These are phyloP conservation scores for Gnomoniopsis sp. DNA, from an alignment of 2,329 filamentous ascomycete species.

Conservation along the genomic window DNA sequence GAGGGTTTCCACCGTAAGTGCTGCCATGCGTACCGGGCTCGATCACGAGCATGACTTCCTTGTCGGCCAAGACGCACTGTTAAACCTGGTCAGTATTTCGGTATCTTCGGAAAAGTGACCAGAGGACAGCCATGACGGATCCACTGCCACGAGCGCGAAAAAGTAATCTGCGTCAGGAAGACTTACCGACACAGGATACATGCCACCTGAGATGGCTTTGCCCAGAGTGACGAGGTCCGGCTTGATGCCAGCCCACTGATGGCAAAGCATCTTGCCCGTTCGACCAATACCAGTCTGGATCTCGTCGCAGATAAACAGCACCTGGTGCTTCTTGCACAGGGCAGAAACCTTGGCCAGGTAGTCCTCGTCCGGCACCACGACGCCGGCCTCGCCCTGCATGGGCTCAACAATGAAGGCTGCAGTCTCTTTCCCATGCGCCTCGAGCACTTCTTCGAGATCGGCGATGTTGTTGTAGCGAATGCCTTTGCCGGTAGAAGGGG, in stretches of 20 bases:
- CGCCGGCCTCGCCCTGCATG: conserved; percentile 95
- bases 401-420: conserved; percentile 94
- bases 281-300: conserved; percentile 97
- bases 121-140: not conserved
- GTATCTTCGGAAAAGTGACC: not conserved
- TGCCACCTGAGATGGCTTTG: conserved; percentile 96
- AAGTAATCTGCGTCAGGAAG: not conserved
- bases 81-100: not conserved
- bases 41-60: conserved; percentile 91
- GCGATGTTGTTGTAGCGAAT: conserved; percentile 85
- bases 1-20: conserved; percentile 96
- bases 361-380: conserved; percentile 87
- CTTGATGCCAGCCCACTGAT: conserved; percentile 92
- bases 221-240: conserved; percentile 92
- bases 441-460: conserved; percentile 75
- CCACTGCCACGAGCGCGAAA: not conserved
- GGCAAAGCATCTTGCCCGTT: conserved; percentile 90
- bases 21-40: conserved; percentile 97
- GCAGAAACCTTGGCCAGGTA: conserved; percentile 78
- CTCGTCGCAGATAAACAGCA: conserved; percentile 95
- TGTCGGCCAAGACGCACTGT: conserved; percentile 73
- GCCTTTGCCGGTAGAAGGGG: conserved; percentile 70
- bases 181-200: conserved; percentile 75
- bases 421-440: conserved; percentile 77
- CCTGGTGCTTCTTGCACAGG: conserved; percentile 92